A percentile compares a stretch with the other conserved stretches of the same genome.
Evolutionary conservation across 2,329 filamentous ascomycete genomes (phyloP).

Genomic region (Aspergillus sp.): DNA sequence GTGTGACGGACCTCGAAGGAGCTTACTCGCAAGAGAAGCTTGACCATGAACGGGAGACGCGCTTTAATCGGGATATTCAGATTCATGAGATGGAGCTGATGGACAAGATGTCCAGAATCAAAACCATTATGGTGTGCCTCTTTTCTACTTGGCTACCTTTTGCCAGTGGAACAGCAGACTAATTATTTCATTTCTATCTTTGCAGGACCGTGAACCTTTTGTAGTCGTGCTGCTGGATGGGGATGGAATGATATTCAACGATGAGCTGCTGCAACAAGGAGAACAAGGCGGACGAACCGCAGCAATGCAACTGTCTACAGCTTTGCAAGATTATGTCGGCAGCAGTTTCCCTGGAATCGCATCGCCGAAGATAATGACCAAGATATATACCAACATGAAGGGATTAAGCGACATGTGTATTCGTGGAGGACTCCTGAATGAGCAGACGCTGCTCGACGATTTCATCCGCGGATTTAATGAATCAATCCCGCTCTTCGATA

Average conservation of each 20-base stretch:
- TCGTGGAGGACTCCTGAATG: conserved; percentile 38
- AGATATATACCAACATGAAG: conserved; percentile 48
- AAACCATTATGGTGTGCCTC: conserved; percentile 37
- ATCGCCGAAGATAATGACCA: conserved; percentile 42
- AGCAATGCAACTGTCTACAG: conserved; percentile 41
- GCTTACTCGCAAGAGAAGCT: conserved; percentile 37
- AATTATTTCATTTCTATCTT: background rate
- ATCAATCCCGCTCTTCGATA: conserved; percentile 43
- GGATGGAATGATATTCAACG: conserved; percentile 48
- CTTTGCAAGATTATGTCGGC: conserved; percentile 38
- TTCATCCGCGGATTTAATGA: conserved; percentile 51
- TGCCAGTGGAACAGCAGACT: conserved; percentile 1
- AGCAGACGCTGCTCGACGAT: conserved; percentile 38
- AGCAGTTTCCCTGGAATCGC: conserved; percentile 35
- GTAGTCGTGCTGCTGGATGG: conserved; percentile 49
- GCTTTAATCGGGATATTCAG: conserved; percentile 42
- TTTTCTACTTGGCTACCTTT: background rate
- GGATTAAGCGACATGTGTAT: conserved; percentile 43
- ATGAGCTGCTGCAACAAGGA: conserved; percentile 43
- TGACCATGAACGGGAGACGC: conserved; percentile 41
- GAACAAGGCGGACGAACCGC: conserved; percentile 47
- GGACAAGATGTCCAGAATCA: conserved; percentile 38
- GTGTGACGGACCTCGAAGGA: conserved; percentile 37
- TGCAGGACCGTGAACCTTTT: conserved; percentile 46
- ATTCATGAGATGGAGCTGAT: conserved; percentile 41